A percentile compares a stretch with the other conserved stretches of the same genome.
Conservation (phyloP, 108 stramenopile genomes). For the Licmophora abbreviata region DNA sequence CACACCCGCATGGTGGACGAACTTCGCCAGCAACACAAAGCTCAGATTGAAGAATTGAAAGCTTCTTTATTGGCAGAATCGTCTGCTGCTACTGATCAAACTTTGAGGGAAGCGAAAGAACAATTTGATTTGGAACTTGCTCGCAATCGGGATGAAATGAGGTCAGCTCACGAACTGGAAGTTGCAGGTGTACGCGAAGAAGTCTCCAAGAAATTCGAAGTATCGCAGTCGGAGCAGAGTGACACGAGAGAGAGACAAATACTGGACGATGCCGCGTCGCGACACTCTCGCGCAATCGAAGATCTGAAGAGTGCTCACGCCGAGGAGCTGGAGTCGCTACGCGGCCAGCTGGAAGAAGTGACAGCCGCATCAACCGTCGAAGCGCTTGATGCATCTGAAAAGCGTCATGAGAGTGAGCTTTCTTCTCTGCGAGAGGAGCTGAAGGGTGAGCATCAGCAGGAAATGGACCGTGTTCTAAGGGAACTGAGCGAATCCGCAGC, state of each 20-base stretch:
- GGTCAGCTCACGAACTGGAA: background rate
- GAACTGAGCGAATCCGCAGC: too few species aligned
- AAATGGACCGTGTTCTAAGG: too few species aligned
- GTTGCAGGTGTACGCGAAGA: background rate
- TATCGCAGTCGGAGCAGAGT: too few species aligned
- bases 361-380: too few species aligned
- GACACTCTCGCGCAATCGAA: constrained; percentile 2
- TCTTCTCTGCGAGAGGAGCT: too few species aligned
- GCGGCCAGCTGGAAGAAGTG: constrained; percentile 9
- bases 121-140: too few species aligned
- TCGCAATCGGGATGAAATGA: too few species aligned
- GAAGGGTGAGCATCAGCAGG: too few species aligned
- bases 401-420: too few species aligned
- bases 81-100: background rate
- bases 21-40: constrained; percentile 8
- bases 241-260: too few species aligned
- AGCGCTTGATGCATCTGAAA: too few species aligned
- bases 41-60: constrained; percentile 12
- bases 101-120: background rate
- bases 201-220: too few species aligned
- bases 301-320: constrained; percentile 14
- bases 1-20: background rate
- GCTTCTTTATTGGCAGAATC: constrained; percentile 7
- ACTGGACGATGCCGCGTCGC: constrained; percentile 5
- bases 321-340: constrained; percentile 20